Percentiles rank a stretch among this genome's conserved stretches.
Conservation (phyloP, 179 eudicot species). For the Patellifolia procumbens region DNA sequence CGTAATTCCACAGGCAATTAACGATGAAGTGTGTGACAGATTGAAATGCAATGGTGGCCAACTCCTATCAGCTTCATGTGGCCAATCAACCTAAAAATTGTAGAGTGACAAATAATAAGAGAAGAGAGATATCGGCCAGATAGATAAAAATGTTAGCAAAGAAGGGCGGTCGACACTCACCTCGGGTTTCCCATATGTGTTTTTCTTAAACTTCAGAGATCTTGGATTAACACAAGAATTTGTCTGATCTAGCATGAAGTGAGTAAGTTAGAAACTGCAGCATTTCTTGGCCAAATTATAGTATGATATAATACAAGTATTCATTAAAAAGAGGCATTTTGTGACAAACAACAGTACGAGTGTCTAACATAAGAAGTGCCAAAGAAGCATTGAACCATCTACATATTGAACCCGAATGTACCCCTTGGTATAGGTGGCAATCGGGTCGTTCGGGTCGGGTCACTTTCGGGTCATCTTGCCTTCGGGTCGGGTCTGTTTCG, state of each 20-base stretch:
- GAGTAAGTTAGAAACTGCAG: constrained; percentile 18
- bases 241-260: constrained; percentile 72
- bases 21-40: constrained; percentile 78
- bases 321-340: not conserved
- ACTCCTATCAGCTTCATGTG: constrained; percentile 33
- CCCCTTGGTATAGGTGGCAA: too few species aligned
- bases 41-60: constrained; percentile 75
- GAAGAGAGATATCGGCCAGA: not conserved
- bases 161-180: constrained; percentile 34
- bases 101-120: not conserved
- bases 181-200: constrained; percentile 91
- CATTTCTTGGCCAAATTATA: not conserved
- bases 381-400: not conserved
- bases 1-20: constrained; percentile 84
- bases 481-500: too few species aligned
- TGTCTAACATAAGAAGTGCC: not conserved
- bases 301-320: not conserved
- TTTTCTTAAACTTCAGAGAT: constrained; percentile 71
- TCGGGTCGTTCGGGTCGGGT: too few species aligned
- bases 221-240: constrained; percentile 51
- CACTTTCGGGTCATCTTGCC: too few species aligned
- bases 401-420: not conserved
- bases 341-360: not conserved
- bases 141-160: not conserved
- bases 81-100: constrained; percentile 60